Conservation (phyloP, 2,329 filamentous ascomycete species). For the Scleromitrula shiraiana region DNA sequence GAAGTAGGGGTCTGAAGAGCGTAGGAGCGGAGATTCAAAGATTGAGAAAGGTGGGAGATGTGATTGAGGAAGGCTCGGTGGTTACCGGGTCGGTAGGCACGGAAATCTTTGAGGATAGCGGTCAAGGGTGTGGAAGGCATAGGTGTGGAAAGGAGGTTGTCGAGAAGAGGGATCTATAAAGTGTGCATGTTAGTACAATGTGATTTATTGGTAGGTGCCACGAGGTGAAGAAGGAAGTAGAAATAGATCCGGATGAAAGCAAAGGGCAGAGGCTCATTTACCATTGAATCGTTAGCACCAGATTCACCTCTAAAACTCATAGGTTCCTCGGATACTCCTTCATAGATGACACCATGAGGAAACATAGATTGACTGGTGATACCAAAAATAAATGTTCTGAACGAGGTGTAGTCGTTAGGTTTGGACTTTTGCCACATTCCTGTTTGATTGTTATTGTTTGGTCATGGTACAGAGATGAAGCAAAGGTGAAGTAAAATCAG, state of each 20-base stretch:
- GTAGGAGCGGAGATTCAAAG: slow-evolving; percentile 50
- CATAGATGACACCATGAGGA: slow-evolving; percentile 82
- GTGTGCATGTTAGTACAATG: neutral
- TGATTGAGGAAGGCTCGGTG: slow-evolving; percentile 78
- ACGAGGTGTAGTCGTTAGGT: slow-evolving; percentile 75
- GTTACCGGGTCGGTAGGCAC: slow-evolving; percentile 79
- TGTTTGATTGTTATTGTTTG: slow-evolving; percentile 29
- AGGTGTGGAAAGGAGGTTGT: slow-evolving; percentile 75
- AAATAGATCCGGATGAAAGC: too few species aligned
- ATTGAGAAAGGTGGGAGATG: slow-evolving; percentile 45
- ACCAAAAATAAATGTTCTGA: slow-evolving; percentile 95
- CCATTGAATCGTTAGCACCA: slow-evolving; percentile 90
- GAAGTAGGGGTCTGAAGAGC: slow-evolving; percentile 46
- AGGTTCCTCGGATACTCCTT: slow-evolving; percentile 69
- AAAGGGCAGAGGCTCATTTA: too few species aligned
- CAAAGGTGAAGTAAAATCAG: too few species aligned
- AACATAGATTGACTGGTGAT: slow-evolving; percentile 94
- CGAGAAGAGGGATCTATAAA: slow-evolving; percentile 66
- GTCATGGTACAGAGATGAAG: neutral
- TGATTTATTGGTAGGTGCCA: neutral
- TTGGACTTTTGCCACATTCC: slow-evolving; percentile 87
- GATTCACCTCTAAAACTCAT: slow-evolving; percentile 84
- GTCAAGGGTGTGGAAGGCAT: slow-evolving; percentile 90
- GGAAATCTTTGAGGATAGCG: slow-evolving; percentile 80
- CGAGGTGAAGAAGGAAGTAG: neutral